Base-by-base conservation (phyloP, 441 rosid genomes). In the Adansonia rubrostipa region DNA sequence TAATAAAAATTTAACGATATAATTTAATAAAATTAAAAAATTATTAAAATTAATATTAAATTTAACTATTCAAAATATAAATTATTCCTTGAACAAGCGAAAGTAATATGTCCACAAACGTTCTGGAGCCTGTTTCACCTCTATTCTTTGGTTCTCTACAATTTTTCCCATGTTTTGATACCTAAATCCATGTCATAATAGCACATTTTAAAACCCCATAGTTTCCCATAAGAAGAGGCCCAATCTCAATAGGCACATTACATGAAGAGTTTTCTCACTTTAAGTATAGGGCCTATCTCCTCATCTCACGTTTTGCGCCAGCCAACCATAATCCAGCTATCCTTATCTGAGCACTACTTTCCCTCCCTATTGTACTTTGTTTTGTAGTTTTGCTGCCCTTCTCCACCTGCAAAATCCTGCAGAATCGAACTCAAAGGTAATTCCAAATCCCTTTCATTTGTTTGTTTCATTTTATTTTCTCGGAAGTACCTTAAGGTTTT, bases 151-250 rank as follows among this genome's bases (percentile, higher is more conserved):
- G 33, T 28, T 28, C 33, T 28, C 2, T 28, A 28, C 2, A 28
- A 28, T 28, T 28, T 28, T 28, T 28, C 33, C 33, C 2, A 28
- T 15, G 7, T 51, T 51, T 14, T 51, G 6, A 51, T n/a, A 51
- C 17, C 22, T 20, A 6, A 15, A 44, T 54, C 8, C 1, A n/a
- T 15, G 60, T 6, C 20, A 15, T 51, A 14, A 54, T 54, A 1
- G 58, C 20, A 54, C n/a, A 53, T 48, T 48, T 48, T 10, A 42
- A 42, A 67, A 72, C 72, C 70, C 82, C 33, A 28, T 28, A 28
- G 33, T 28, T 28, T 28, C 33, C 33, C 33, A 28, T 28, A 1
- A 28, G 33, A 28, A 28, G 33, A 2, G 33, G 33, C 33, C 33
- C 33, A 1, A 28, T 28, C 33, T 28, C 33, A 28, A 28, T 28